Base-by-base conservation (phyloP, 768 basidiomycete species). In the Boletus pseudo-olivaceus region DNA sequence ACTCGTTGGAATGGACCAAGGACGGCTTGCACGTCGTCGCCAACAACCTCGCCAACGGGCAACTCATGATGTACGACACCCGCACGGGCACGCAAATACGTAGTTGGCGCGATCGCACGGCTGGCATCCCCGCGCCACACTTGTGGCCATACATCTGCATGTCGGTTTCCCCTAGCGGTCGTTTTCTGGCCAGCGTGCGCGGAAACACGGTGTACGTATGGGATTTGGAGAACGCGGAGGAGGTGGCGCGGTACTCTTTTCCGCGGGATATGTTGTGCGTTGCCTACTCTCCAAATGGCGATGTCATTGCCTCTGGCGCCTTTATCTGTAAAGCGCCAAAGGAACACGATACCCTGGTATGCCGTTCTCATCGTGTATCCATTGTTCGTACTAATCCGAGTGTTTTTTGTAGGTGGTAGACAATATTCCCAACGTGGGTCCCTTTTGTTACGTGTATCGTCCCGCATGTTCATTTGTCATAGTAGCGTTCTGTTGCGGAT, bases 1-100 rank as follows among this genome's bases (percentile, higher is more conserved):
- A 64, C 27, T 65, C 62, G 45, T 14, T 64, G 8, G 62, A 64
- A n/a, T 64, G 62, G 62, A 59, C 60, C 50, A 65, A 56, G 47
- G 62, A 64, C 41, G 63, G 62, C 2, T 1, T 1, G 0, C 54
- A 62, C 32, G 57, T 64, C 44, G 29, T 64, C 42, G 62, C 62
- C 32, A 51, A 56, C 47, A 64, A 66, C 49, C 58, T 66, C 40
- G 49, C 63, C n/a, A 66, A 47, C 14, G 64, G 64, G 12, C 64
- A 63, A 27, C 49, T 66, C 39, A 63, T 55, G 61, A 51, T 63
- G 64, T 66, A 63, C 19, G 64, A 64, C 40, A 43, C 61, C 7
- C 46, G 45, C 17, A 41, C 53, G 5, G 63, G 63, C 48, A 39
- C 48, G 8, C 63, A 63, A 34, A 53, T 64, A 37, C 63, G 64